Conservation (phyloP, 2,329 filamentous ascomycete genomes). For the Setomelanomma holmii region DNA sequence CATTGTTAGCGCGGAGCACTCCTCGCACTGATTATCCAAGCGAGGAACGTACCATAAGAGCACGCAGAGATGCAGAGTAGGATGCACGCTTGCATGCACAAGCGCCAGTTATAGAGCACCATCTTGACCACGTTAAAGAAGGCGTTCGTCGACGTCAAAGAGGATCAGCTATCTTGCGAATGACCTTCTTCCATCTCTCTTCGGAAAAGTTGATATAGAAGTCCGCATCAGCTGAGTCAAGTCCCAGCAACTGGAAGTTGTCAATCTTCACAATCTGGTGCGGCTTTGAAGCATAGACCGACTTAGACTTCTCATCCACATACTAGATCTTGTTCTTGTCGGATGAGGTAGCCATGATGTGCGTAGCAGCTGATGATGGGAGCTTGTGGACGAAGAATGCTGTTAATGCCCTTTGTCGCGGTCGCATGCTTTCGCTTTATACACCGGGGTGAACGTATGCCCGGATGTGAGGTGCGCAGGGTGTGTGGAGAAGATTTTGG, state of each 20-base stretch:
- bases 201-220: conserved; percentile 38
- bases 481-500: neutral
- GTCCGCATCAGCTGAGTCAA: conserved; percentile 29
- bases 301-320: conserved; percentile 30
- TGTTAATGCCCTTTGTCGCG: neutral
- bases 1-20: too few species aligned
- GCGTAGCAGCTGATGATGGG: neutral
- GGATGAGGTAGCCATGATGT: conserved; percentile 18
- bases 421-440: neutral
- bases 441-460: neutral
- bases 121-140: conserved; percentile 34
- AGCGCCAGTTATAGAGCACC: conserved; percentile 34
- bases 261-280: conserved; percentile 35
- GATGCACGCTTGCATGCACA: conserved; percentile 42
- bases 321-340: conserved; percentile 34
- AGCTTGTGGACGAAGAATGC: too few species aligned
- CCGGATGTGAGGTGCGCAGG: neutral
- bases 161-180: conserved; percentile 38
- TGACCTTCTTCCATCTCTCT: conserved; percentile 56
- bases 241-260: conserved; percentile 33
- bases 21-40: too few species aligned
- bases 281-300: conserved; percentile 19
- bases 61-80: conserved; percentile 32
- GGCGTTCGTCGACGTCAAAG: too few species aligned
- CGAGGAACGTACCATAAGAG: conserved; percentile 35